phyloP scores from a whole-genome alignment of 129 eudicot genomes.

The sunflower (Helianthus annuus) region HanXRQr2.0-SUNRISE NC_035433.2:71063505-71064004 shows the following conservation, averaged over 20 bases:
- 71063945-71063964: no score
- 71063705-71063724: slow-evolving; percentile 16
- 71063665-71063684: background rate
- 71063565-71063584: slow-evolving; percentile 80
- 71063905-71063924: no score
- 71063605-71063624: slow-evolving; percentile 55
- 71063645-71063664: slow-evolving; percentile 37
- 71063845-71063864: background rate
- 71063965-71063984: no score
- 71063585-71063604: slow-evolving; percentile 67
- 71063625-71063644: slow-evolving; percentile 89
- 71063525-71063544: slow-evolving; percentile 67
- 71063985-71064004: background rate
- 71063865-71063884: no score
- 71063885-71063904: no score
- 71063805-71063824: background rate
- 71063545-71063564: slow-evolving; percentile 60
- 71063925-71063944: no score
- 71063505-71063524: slow-evolving; percentile 57
- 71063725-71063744: slow-evolving; percentile 17
- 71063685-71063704: background rate
- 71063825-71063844: background rate
- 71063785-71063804: background rate
- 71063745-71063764: slow-evolving; percentile 11
- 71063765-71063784: slow-evolving; percentile 12